Evolutionary conservation across 2,329 filamentous ascomycete species (phyloP).

Genomic region (Monilinia laxa): DNA sequence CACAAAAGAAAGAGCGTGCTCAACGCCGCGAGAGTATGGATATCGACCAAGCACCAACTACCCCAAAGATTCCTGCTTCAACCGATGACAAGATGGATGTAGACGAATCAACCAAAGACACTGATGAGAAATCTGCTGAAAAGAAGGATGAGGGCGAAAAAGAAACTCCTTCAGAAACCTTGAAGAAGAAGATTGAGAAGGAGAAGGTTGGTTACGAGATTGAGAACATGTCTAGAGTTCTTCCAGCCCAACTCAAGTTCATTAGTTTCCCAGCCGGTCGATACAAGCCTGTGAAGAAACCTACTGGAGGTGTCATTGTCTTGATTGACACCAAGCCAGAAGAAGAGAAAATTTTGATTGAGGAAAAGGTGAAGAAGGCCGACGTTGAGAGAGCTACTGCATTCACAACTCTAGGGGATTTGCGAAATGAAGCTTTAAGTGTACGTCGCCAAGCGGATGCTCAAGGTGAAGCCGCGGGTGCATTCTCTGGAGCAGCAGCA

Average conservation of each 20-base stretch:
- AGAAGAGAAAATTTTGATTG: constrained; percentile 76
- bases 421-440: constrained; percentile 40
- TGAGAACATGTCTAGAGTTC: constrained; percentile 93
- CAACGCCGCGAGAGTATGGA: constrained; percentile 94
- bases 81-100: constrained; percentile 84
- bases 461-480: constrained; percentile 33
- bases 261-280: constrained; percentile 88
- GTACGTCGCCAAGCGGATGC: constrained; percentile 46
- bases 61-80: constrained; percentile 58
- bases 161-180: constrained; percentile 55
- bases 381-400: constrained; percentile 60
- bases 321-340: constrained; percentile 79
- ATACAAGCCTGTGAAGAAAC: constrained; percentile 93
- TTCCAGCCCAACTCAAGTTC: constrained; percentile 91
- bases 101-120: constrained; percentile 54
- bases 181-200: constrained; percentile 89
- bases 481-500: constrained; percentile 57
- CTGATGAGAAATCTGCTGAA: constrained; percentile 51
- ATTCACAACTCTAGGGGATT: constrained; percentile 38
- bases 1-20: constrained; percentile 89
- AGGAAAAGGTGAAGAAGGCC: constrained; percentile 88
- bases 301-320: constrained; percentile 91
- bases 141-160: constrained; percentile 64
- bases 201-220: constrained; percentile 97
- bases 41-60: constrained; percentile 75